A percentile compares a stretch with the other conserved stretches of the same genome.
phyloP scores from a whole-genome alignment of 2,329 filamentous ascomycete genomes.

The Coniochaeta sp. region DNA sequence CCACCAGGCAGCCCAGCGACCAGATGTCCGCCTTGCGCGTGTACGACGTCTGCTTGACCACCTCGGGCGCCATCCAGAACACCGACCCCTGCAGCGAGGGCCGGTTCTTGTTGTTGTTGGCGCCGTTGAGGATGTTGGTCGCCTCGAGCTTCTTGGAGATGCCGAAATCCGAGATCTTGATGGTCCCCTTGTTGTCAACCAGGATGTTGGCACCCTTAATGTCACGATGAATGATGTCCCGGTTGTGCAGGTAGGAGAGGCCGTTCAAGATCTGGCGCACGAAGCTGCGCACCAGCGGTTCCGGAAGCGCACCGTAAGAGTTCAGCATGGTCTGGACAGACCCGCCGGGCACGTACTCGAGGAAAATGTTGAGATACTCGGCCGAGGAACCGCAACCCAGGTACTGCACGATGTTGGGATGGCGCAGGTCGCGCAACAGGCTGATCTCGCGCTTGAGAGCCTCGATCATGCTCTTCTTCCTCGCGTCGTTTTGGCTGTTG shows the following conservation, averaged over 20 bases:
- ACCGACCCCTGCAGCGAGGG: slow-evolving; percentile 91
- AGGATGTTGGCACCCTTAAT: slow-evolving; percentile 99
- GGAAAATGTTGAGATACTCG: slow-evolving; percentile 96
- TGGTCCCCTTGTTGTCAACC: slow-evolving; percentile 96
- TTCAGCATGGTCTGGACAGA: slow-evolving; percentile 98
- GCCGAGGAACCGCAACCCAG: slow-evolving; percentile 89
- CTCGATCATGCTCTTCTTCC: slow-evolving; percentile 97
- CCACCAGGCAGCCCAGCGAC: slow-evolving; percentile 92
- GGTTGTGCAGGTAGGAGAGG: slow-evolving; percentile 85
- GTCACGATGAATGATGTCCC: slow-evolving; percentile 95
- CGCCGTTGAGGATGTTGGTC: slow-evolving; percentile 69
- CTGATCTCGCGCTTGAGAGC: slow-evolving; percentile 95
- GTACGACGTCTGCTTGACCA: slow-evolving; percentile 95
- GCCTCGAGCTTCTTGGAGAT: slow-evolving; percentile 98
- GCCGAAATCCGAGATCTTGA: slow-evolving; percentile 99
- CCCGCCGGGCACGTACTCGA: slow-evolving; percentile 95
- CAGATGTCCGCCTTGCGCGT: slow-evolving; percentile 98
- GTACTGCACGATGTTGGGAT: slow-evolving; percentile 97
- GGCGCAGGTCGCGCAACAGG: slow-evolving; percentile 85
- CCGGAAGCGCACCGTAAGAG: slow-evolving; percentile 90
- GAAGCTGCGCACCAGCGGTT: slow-evolving; percentile 91
- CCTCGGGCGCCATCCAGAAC: slow-evolving; percentile 99
- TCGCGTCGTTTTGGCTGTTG: slow-evolving; percentile 74
- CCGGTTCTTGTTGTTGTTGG: slow-evolving; percentile 59
- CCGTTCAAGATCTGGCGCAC: slow-evolving; percentile 92